Percentiles rank a stretch among this genome's conserved stretches.
These are phyloP conservation scores for Musa troglodytarum DNA, from an alignment of 176 grass and related monocot species.

Conservation along the genomic window DNA sequence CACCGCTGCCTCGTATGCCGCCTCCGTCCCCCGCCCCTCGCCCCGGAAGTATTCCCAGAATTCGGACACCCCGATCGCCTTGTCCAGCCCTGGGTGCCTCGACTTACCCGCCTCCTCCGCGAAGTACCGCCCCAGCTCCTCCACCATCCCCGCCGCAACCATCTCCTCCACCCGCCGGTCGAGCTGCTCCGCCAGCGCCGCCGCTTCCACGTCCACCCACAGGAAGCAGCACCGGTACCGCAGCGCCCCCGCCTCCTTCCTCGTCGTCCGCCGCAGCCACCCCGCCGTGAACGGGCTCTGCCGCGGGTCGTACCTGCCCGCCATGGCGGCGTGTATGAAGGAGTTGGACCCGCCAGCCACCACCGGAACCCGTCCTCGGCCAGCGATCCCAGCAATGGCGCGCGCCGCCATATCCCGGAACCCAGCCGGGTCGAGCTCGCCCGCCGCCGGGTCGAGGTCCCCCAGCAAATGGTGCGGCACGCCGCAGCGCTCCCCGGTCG, in stretches of 20 bases:
- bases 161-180: constrained; percentile 77
- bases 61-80: constrained; percentile 73
- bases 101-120: constrained; percentile 23
- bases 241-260: background rate
- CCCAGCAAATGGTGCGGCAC: constrained; percentile 69
- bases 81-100: constrained; percentile 38
- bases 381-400: constrained; percentile 14
- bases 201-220: constrained; percentile 57
- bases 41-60: constrained; percentile 39
- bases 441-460: constrained; percentile 34
- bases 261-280: background rate
- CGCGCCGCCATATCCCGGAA: constrained; percentile 35
- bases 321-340: constrained; percentile 58
- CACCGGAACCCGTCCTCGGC: constrained; percentile 27
- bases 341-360: constrained; percentile 76
- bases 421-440: constrained; percentile 21
- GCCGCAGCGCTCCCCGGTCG: constrained; percentile 37
- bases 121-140: constrained; percentile 54
- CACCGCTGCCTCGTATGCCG: constrained; percentile 24
- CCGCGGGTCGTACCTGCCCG: constrained; percentile 7
- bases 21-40: background rate
- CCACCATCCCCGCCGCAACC: constrained; percentile 51
- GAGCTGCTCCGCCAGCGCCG: constrained; percentile 38
- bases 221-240: constrained; percentile 52
- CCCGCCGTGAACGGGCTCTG: constrained; percentile 30